These are phyloP conservation scores for Herpetospermum pedunculosum DNA, from an alignment of 306 rosid species.

Conservation along the genomic window DNA sequence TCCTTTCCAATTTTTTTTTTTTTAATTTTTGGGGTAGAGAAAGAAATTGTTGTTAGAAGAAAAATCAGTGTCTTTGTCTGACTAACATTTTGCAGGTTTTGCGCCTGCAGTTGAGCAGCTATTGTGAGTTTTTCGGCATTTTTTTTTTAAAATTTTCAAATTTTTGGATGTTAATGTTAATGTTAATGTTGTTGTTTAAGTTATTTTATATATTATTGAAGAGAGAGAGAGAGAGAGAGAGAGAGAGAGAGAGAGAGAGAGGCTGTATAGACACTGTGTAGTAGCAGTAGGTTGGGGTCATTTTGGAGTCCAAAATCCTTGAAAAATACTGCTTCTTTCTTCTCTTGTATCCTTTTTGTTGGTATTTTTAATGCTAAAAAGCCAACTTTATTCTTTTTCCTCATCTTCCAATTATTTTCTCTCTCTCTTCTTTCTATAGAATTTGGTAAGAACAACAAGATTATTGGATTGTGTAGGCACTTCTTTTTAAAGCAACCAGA, in stretches of 20 bases:
- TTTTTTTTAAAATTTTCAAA: neutral
- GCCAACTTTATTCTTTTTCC: neutral
- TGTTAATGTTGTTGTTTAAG: constrained; percentile 3
- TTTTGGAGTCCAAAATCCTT: neutral
- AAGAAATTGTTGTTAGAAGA: neutral
- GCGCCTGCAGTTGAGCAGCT: constrained; percentile 9
- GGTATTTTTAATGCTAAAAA: constrained; percentile 2
- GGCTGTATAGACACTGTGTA: constrained; percentile 2
- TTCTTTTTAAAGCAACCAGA: neutral
- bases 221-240: neutral
- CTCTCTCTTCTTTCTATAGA: neutral
- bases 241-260: neutral
- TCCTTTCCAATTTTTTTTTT: neutral
- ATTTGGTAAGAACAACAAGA: neutral
- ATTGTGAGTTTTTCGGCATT: neutral
- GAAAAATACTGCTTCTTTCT: neutral
- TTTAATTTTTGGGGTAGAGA: neutral
- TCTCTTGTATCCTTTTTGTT: neutral
- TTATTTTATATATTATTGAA: neutral
- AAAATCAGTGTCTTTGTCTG: neutral
- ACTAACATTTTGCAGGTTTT: constrained; percentile 10
- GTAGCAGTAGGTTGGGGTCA: neutral
- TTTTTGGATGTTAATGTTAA: neutral
- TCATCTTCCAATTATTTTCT: neutral
- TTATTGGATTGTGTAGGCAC: neutral